Percentiles rank a stretch among this genome's conserved stretches.
Conservation (phyloP, 371 early-diverging fungal genomes). For the Coemansia sp. region DNA sequence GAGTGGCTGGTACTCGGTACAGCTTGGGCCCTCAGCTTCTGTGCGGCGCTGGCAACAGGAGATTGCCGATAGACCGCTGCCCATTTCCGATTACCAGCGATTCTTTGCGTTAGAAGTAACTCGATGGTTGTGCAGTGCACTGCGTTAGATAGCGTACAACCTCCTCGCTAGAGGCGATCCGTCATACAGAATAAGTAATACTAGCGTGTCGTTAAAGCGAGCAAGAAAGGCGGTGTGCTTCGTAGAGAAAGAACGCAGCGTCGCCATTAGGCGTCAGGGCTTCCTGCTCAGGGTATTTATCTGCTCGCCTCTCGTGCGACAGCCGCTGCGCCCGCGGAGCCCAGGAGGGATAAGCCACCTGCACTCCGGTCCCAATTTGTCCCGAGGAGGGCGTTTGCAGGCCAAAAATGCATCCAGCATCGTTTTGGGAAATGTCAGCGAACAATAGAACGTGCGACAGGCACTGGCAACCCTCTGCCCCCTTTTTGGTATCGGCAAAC, state of each 20-base stretch:
- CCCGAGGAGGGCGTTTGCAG: background rate
- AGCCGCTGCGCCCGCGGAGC: too few relatives aligned
- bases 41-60: background rate
- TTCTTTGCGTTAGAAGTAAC: background rate
- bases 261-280: background rate
- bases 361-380: background rate
- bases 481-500: background rate
- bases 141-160: constrained; percentile 1
- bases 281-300: too few relatives aligned
- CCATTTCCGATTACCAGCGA: background rate
- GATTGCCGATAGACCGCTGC: background rate
- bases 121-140: background rate
- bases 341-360: too few relatives aligned
- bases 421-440: background rate
- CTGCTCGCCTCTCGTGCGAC: too few relatives aligned
- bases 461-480: background rate
- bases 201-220: constrained; percentile 1
- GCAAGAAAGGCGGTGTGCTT: background rate
- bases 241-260: background rate
- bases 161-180: background rate
- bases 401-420: background rate
- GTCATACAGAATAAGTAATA: background rate
- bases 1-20: constrained; percentile 62
- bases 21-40: background rate
- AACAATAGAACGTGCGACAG: background rate